Evolutionary conservation across 108 stramenopile species (phyloP).

Genomic region (Nitzschia putrida): DNA sequence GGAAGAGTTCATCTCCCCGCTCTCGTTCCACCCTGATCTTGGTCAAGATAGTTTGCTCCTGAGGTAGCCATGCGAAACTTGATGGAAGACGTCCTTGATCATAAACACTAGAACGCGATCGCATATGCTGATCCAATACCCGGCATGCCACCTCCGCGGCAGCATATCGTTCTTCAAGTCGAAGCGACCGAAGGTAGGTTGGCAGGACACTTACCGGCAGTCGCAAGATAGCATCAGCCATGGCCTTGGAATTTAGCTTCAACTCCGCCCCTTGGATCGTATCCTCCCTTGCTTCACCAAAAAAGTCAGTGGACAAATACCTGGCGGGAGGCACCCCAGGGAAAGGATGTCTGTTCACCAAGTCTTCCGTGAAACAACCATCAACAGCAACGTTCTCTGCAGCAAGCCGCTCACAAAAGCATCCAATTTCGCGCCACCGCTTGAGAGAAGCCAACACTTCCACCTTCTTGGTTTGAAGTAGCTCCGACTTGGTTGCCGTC

Average conservation of each 20-base stretch:
- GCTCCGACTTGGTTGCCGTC: conserved; percentile 52
- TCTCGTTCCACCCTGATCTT: conserved; percentile 33
- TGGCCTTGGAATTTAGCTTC: conserved; percentile 57
- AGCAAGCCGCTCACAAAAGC: conserved; percentile 73
- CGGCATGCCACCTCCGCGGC: conserved; percentile 51
- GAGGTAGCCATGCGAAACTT: conserved; percentile 25
- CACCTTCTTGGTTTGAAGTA: conserved; percentile 63
- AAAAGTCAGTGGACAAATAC: conserved; percentile 31
- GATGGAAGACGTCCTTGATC: conserved; percentile 6
- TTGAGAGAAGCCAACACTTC: conserved; percentile 55
- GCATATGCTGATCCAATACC: conserved; percentile 23
- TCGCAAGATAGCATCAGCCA: conserved; percentile 70
- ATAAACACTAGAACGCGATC: not conserved
- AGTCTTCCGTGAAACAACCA: conserved; percentile 65
- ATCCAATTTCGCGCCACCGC: conserved; percentile 75
- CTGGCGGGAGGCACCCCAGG: conserved; percentile 47
- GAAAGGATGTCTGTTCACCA: conserved; percentile 59
- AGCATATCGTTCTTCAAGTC: conserved; percentile 77
- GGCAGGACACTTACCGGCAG: conserved; percentile 56
- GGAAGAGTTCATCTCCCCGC: conserved; percentile 72
- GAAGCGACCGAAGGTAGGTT: conserved; percentile 63
- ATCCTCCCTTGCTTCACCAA: conserved; percentile 39
- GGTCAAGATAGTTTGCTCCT: conserved; percentile 26
- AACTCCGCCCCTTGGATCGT: conserved; percentile 35
- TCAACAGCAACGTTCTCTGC: conserved; percentile 57